phyloP scores from a whole-genome alignment of 176 grass and related monocot species.

The Carex scoparia region DNA sequence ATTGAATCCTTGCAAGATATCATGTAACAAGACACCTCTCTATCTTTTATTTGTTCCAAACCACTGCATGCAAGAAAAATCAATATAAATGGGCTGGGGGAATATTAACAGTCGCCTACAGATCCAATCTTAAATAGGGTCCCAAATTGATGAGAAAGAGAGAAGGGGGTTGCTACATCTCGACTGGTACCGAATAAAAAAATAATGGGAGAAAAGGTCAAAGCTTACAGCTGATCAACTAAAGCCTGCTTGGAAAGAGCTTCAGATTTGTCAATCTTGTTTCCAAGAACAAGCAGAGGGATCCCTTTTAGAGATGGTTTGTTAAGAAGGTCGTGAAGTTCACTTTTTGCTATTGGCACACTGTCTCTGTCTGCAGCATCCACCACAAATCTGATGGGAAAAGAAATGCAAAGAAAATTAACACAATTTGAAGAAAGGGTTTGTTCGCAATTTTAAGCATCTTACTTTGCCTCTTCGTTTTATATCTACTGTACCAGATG shows the following conservation, averaged over 20 bases:
- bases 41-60: constrained; percentile 71
- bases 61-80: constrained; percentile 43
- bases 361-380: constrained; percentile 92
- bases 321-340: constrained; percentile 79
- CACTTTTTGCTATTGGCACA: constrained; percentile 83
- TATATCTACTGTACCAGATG: neutral
- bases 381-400: constrained; percentile 57
- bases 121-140: neutral
- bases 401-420: constrained; percentile 2
- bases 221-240: constrained; percentile 86
- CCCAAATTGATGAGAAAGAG: neutral
- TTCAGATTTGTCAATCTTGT: constrained; percentile 99
- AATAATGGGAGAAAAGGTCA: neutral
- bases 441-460: neutral
- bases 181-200: neutral
- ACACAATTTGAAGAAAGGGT: neutral
- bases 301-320: constrained; percentile 88
- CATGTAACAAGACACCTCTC: constrained; percentile 94
- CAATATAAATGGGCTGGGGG: neutral
- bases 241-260: constrained; percentile 76
- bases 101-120: too few species aligned
- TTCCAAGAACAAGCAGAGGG: constrained; percentile 87
- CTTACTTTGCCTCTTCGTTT: neutral
- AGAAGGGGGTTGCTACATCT: neutral
- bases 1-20: constrained; percentile 97